A percentile compares a stretch with the other conserved stretches of the same genome.
Evolutionary conservation across 176 grass and related monocot genomes (phyloP).

Genomic region (Oryza meridionalis): DNA sequence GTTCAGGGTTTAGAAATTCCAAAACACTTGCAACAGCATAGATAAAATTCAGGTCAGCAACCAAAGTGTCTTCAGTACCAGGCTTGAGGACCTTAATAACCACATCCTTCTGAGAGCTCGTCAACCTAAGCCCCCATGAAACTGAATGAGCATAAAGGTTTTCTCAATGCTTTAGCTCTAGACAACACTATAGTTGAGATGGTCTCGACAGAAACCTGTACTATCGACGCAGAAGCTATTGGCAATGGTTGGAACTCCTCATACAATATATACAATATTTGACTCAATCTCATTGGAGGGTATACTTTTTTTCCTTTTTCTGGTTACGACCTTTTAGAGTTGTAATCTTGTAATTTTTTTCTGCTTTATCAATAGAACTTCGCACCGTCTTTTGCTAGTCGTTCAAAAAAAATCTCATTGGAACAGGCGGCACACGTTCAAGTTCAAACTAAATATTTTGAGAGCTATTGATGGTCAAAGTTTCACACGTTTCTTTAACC

Average conservation of each 20-base stretch:
- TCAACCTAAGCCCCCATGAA: constrained; percentile 88
- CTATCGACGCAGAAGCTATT: constrained; percentile 91
- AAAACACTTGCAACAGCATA: constrained; percentile 86
- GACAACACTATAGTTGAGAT: constrained; percentile 16
- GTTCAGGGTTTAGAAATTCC: constrained; percentile 90
- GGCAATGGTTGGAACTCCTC: constrained; percentile 83
- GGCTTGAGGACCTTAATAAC: constrained; percentile 97
- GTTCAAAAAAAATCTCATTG: too few species aligned
- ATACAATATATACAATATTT: constrained; percentile 76
- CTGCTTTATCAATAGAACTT: too few species aligned
- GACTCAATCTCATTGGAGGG: constrained; percentile 59
- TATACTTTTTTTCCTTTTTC: too few species aligned
- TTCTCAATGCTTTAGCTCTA: constrained; percentile 8
- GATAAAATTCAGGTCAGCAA: constrained; percentile 96
- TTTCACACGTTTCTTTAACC: too few species aligned
- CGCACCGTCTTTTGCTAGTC: too few species aligned
- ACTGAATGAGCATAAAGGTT: constrained; percentile 50
- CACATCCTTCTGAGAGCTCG: constrained; percentile 92
- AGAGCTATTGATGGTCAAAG: too few species aligned
- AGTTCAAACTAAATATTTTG: too few species aligned
- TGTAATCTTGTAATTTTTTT: too few species aligned
- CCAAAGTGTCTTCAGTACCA: constrained; percentile 90
- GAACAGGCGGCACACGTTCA: too few species aligned
- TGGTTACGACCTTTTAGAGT: too few species aligned
- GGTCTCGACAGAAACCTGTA: constrained; percentile 59